Evolutionary conservation across 345 rosid genomes (phyloP), one percentile per base, ranked within the genome.

Genomic region (Eucalyptus sp.): DNA sequence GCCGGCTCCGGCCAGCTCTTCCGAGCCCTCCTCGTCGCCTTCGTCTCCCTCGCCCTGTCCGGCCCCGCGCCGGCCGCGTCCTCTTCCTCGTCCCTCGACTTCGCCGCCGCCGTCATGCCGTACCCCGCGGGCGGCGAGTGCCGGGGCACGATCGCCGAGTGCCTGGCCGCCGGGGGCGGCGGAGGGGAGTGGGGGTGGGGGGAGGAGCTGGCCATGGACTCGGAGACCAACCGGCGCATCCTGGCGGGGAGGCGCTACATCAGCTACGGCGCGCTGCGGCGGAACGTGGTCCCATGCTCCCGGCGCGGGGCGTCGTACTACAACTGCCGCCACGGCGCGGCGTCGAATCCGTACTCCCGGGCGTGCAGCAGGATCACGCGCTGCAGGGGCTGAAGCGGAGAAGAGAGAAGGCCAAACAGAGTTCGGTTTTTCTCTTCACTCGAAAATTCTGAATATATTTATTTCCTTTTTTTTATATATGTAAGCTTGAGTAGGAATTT

Each of bases 261-360:
- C 22, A 95, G 99, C 98, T 97, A 97, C 90, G 98, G 98, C 66
- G 98, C 99, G 88, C 96, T 97, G 87, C 91, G 94, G 94, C 93
- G 96, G 91, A 93, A 95, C 96, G 91, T 87, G 46, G 94, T 97
- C 2, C 99, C 99, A 1, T 97, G 99, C 92, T 97, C 99, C 4
- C 89, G 96, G 49, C 96, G 99, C 31, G 98, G 99, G 31, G 96
- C 98, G 27, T 96, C 99, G 88, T 97, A 97, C 92, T 97, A 96
- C 90, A 96, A 96, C 89, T 97, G 99, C 92, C 91, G 89, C 80
- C 91, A 91, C 60, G 99, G 99, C 3, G 97, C 91, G 25, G 94
- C 91, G 86, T 99, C 98, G 24, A 97, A 97, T 52, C 99, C 98
- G 48, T 97, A 97, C 92, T 54, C 92, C 54, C 98, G 98, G 50